A percentile compares a stretch with the other conserved stretches of the same genome.
Evolutionary conservation across 805 yeast species (phyloP).

Genomic region (Myxozyma udenii): DNA sequence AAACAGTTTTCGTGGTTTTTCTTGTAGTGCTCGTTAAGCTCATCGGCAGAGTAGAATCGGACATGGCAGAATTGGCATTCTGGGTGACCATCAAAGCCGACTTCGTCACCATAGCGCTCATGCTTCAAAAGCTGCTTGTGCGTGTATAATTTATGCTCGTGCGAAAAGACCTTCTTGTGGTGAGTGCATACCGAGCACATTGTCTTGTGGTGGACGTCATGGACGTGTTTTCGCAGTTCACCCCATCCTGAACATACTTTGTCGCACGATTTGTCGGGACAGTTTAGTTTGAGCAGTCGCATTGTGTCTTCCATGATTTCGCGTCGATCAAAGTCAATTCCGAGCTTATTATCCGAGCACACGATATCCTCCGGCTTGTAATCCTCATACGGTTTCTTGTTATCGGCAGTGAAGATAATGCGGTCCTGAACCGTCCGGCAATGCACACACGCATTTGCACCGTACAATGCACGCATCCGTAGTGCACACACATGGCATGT

Average conservation of each 20-base stretch:
- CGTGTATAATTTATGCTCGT: constrained; percentile 63
- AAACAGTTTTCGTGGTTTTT: constrained; percentile 84
- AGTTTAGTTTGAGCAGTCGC: constrained; percentile 51
- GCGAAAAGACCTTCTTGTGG: constrained; percentile 73
- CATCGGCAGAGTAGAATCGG: constrained; percentile 85
- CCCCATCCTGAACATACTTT: constrained; percentile 51
- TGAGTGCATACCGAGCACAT: constrained; percentile 74
- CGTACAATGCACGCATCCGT: constrained; percentile 76
- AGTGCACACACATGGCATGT: constrained; percentile 81
- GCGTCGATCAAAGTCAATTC: constrained; percentile 58
- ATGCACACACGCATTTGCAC: constrained; percentile 70
- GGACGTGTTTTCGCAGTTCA: constrained; percentile 62
- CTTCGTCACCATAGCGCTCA: constrained; percentile 63
- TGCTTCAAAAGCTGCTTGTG: constrained; percentile 65
- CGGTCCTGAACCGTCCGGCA: constrained; percentile 69
- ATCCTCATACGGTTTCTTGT: constrained; percentile 41
- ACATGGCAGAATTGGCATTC: constrained; percentile 73
- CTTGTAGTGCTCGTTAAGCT: constrained; percentile 74
- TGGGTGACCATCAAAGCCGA: constrained; percentile 87
- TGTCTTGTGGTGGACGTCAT: constrained; percentile 56
- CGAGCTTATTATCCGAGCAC: constrained; percentile 46
- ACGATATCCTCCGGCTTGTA: constrained; percentile 39
- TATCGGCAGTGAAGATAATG: constrained; percentile 55
- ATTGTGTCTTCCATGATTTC: constrained; percentile 50
- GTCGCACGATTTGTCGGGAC: constrained; percentile 49